A percentile compares a stretch with the other conserved stretches of the same genome.
These are phyloP conservation scores for Trichophyton rubrum DNA, from an alignment of 2,329 filamentous ascomycete species.

Conservation along the genomic window DNA sequence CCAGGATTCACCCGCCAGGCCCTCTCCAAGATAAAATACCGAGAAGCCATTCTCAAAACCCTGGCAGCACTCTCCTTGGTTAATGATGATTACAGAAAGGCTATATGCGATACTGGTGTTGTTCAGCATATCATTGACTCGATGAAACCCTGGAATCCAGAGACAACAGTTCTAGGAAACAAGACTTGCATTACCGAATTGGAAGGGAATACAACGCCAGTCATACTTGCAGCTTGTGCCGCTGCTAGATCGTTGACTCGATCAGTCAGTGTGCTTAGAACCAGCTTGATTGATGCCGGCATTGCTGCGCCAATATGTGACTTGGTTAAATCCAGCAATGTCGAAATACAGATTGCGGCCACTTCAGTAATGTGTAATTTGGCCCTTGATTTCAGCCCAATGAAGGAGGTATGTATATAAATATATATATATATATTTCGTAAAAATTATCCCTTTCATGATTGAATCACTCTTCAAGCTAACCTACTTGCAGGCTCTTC, in stretches of 20 bases:
- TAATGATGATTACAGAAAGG: slow-evolving; percentile 73
- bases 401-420: slow-evolving; percentile 58
- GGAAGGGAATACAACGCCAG: slow-evolving; percentile 65
- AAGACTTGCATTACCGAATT: slow-evolving; percentile 27
- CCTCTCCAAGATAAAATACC: slow-evolving; percentile 59
- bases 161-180: slow-evolving; percentile 18
- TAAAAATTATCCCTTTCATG: no score
- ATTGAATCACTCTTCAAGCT: no score
- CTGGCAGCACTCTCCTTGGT: slow-evolving; percentile 69
- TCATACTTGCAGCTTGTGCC: slow-evolving; percentile 75
- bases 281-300: slow-evolving; percentile 73
- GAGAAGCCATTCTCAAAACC: slow-evolving; percentile 64
- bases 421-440: background rate
- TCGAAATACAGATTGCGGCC: slow-evolving; percentile 74
- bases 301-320: slow-evolving; percentile 65
- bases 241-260: slow-evolving; percentile 69
- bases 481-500: slow-evolving; percentile 46
- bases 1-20: slow-evolving; percentile 50
- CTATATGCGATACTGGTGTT: slow-evolving; percentile 68
- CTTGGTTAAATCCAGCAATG: slow-evolving; percentile 60
- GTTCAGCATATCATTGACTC: slow-evolving; percentile 75
- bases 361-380: slow-evolving; percentile 77
- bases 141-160: slow-evolving; percentile 43
- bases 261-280: slow-evolving; percentile 72
- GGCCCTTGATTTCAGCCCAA: slow-evolving; percentile 76